phyloP scores from a whole-genome alignment of 2,329 filamentous ascomycete genomes.

The Exophiala calicioides region DNA sequence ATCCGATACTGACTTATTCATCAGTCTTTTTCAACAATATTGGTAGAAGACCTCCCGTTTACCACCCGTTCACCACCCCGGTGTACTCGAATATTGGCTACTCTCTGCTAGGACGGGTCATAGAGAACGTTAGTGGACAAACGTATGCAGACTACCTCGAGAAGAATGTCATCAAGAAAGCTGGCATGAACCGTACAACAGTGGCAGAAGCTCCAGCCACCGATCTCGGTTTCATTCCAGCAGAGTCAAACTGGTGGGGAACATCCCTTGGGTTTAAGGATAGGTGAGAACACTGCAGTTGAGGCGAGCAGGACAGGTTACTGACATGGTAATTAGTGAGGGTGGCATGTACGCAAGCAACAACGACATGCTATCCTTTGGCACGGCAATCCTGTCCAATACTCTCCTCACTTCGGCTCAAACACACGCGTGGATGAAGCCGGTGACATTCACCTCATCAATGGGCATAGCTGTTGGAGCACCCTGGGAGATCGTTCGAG shows the following conservation, averaged over 20 bases:
- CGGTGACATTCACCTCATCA: conserved; percentile 41
- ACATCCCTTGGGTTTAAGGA: background rate
- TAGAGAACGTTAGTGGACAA: conserved; percentile 48
- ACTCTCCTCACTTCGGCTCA: conserved; percentile 38
- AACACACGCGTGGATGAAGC: conserved; percentile 46
- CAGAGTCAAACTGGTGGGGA: conserved; percentile 7
- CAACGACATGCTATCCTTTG: conserved; percentile 40
- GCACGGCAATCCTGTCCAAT: conserved; percentile 36
- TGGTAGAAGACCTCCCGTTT: conserved; percentile 40
- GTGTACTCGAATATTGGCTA: conserved; percentile 54
- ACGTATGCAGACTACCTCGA: conserved; percentile 43
- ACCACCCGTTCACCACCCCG: conserved; percentile 47
- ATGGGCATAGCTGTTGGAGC: conserved; percentile 42
- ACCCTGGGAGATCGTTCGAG: conserved; percentile 41
- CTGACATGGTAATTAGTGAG: no score
- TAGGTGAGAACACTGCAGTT: no score
- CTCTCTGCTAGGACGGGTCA: conserved; percentile 47
- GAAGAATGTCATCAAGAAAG: conserved; percentile 39
- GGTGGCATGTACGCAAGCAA: conserved; percentile 36
- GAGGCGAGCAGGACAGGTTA: no score
- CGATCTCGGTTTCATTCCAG: conserved; percentile 9
- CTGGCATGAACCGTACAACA: conserved; percentile 2
- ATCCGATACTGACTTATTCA: background rate
- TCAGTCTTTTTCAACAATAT: conserved; percentile 35
- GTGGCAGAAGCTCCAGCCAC: background rate